These are phyloP conservation scores for Fusarium annulatum DNA, from an alignment of 2,329 filamentous ascomycete species.

Conservation along the genomic window DNA sequence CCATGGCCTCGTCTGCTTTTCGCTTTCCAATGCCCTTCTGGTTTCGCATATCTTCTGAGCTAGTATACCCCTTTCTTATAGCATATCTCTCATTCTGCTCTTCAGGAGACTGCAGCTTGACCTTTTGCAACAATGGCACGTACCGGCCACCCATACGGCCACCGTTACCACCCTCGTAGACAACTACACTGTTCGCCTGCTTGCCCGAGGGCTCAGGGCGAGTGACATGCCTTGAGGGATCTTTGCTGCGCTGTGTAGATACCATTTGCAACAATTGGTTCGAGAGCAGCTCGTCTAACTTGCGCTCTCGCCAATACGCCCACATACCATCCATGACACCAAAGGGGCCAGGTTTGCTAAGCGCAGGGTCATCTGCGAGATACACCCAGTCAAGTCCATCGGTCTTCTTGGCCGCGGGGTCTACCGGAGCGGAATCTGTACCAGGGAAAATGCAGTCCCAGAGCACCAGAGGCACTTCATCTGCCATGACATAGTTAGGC, in stretches of 20 bases:
- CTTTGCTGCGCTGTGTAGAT: slow-evolving; percentile 52
- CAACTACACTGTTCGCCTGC: slow-evolving; percentile 43
- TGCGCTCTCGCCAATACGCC: slow-evolving; percentile 83
- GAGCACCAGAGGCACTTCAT: slow-evolving; percentile 88
- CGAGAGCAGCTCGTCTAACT: slow-evolving; percentile 90
- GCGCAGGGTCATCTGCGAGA: slow-evolving; percentile 72
- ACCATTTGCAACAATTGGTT: slow-evolving; percentile 76
- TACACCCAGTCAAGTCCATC: slow-evolving; percentile 83
- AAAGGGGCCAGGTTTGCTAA: slow-evolving; percentile 71
- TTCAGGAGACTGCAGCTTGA: slow-evolving; percentile 60
- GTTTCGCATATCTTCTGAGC: slow-evolving; percentile 60
- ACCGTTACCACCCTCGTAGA: slow-evolving; percentile 68
- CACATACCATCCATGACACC: slow-evolving; percentile 82
- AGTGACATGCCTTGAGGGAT: slow-evolving; percentile 26
- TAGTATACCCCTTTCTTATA: slow-evolving; percentile 67
- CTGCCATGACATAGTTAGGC: slow-evolving; percentile 90
- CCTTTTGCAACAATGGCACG: slow-evolving; percentile 64
- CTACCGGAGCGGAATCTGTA: slow-evolving; percentile 49
- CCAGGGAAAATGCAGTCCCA: slow-evolving; percentile 94
- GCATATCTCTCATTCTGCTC: slow-evolving; percentile 72
- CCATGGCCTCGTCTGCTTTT: slow-evolving; percentile 39
- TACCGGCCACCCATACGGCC: slow-evolving; percentile 65
- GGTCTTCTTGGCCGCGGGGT: slow-evolving; percentile 43
- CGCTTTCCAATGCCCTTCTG: slow-evolving; percentile 49
- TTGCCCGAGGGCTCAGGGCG: slow-evolving; percentile 26